Evolutionary conservation across 2,329 filamentous ascomycete genomes (phyloP).

Genomic region (Trichoderma cornu-damae): DNA sequence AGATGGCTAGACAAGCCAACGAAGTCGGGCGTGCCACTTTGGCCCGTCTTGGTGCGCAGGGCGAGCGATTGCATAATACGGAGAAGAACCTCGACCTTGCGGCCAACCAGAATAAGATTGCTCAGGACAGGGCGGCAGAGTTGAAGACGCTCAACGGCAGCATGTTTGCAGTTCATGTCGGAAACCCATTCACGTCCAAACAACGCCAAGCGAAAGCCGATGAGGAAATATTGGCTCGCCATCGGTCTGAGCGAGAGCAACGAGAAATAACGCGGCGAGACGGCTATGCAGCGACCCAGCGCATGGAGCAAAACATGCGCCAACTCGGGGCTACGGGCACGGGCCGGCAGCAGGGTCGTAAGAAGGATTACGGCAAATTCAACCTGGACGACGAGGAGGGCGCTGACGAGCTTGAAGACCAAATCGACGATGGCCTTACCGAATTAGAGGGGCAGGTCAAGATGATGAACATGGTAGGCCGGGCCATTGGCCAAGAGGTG

Average conservation of each 20-base stretch:
- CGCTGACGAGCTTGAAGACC: constrained; percentile 41
- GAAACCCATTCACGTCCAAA: constrained; percentile 70
- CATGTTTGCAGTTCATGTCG: constrained; percentile 83
- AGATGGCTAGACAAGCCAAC: constrained; percentile 41
- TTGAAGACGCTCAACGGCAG: constrained; percentile 79
- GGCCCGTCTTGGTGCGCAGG: constrained; percentile 68
- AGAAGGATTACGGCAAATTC: constrained; percentile 56
- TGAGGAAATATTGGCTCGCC: constrained; percentile 62
- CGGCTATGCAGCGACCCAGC: constrained; percentile 47
- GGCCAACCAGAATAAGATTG: constrained; percentile 67
- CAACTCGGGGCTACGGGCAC: constrained; percentile 33
- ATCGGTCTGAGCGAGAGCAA: constrained; percentile 60
- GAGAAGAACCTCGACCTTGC: constrained; percentile 79
- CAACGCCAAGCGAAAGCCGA: constrained; percentile 61
- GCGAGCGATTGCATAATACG: constrained; percentile 74
- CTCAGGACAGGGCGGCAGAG: constrained; percentile 75
- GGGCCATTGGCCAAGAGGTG: constrained; percentile 69
- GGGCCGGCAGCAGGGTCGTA: constrained; percentile 31
- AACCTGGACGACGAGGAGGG: constrained; percentile 69
- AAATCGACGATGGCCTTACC: constrained; percentile 55
- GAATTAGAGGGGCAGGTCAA: constrained; percentile 66
- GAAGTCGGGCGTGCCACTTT: constrained; percentile 64
- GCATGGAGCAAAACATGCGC: constrained; percentile 49
- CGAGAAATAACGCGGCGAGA: constrained; percentile 57
- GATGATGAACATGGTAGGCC: constrained; percentile 67